phyloP scores from a whole-genome alignment of 371 early-diverging fungal species.

The Dichotomocladium elegans region DNA sequence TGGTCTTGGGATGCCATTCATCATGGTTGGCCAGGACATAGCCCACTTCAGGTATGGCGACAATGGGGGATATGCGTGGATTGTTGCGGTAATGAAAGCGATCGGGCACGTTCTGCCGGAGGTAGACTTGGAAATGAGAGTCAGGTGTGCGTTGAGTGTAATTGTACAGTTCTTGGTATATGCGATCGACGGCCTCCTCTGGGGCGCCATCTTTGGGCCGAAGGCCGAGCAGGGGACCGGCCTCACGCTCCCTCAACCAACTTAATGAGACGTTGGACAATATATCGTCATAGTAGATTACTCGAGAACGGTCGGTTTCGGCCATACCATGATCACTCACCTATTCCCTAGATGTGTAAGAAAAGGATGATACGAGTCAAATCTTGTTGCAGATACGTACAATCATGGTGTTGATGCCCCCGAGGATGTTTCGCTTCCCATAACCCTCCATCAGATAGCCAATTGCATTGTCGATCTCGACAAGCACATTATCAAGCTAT shows the following conservation, averaged over 20 bases:
- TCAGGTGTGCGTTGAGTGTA: conserved; percentile 32
- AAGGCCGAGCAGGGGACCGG: conserved; percentile 40
- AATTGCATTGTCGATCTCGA: conserved; percentile 62
- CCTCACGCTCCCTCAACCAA: conserved; percentile 23
- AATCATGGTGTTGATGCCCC: conserved; percentile 72
- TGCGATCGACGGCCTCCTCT: conserved; percentile 14
- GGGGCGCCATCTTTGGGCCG: conserved; percentile 45
- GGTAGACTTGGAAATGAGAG: conserved; percentile 58
- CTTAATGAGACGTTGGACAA: conserved; percentile 19
- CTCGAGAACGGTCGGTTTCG: conserved; percentile 31
- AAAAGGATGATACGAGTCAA: background rate
- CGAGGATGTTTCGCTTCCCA: conserved; percentile 47
- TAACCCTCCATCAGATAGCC: conserved; percentile 58
- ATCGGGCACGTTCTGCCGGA: conserved; percentile 57
- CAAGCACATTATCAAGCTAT: conserved; percentile 60
- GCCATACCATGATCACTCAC: conserved; percentile 94
- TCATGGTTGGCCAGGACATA: conserved; percentile 39
- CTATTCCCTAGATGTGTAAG: conserved; percentile 5
- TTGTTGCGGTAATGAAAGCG: conserved; percentile 59
- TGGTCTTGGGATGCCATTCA: conserved; percentile 7
- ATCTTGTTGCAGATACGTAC: conserved; percentile 58
- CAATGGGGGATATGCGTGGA: conserved; percentile 69
- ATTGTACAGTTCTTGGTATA: conserved; percentile 30
- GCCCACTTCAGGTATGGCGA: conserved; percentile 64
- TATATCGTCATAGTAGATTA: conserved; percentile 72